Evolutionary conservation across 768 basidiomycete genomes (phyloP), one percentile per base, ranked within the genome.

Genomic region (Tremella fuciformis): DNA sequence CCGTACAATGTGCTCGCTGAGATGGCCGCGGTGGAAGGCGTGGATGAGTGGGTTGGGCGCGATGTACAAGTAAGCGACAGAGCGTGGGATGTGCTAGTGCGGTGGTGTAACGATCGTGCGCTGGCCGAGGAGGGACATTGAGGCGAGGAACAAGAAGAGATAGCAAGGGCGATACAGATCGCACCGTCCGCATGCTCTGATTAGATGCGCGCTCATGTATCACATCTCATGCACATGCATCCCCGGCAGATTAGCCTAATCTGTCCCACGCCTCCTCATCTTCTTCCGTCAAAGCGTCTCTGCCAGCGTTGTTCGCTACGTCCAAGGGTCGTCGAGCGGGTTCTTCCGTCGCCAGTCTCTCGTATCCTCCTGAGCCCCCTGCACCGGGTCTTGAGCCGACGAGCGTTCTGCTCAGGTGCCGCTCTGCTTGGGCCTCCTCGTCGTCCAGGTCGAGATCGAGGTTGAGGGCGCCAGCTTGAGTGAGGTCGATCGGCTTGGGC

Each of bases 371-470:
- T 60, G 55, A 68, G 67, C 16, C 41, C 57, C 34, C 59, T 19
- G 39, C 25, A 22, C 59, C 46, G 15, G 49, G 50, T 1, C 53
- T 46, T 29, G 44, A 38, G 39, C 61, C 48, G 13, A 50, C 53
- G 7, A 44, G 55, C 7, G 29, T 21, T n/a, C 52, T 34, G 15
- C 48, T 29, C 26, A 71, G 49, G 21, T 74, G 69, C 3, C 71
- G 62, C 39, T 74, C 76, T 0, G 76, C 74, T 22, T 69, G 65
- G 4, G 78, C 77, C 57, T 80, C 79, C 21, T 71, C 70, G 62
- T 80, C 79, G 47, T 77, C 76, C 16, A 79, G 64, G 55, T 80
- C 79, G 24, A 80, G 62, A 53, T 80, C 77, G 18, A 80, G 73
- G 40, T 78, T 75, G 50, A 79, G 68, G 2, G 70, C 74, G 8